phyloP scores from a whole-genome alignment of 179 eudicot genomes.

The Spergularia azorica region DNA sequence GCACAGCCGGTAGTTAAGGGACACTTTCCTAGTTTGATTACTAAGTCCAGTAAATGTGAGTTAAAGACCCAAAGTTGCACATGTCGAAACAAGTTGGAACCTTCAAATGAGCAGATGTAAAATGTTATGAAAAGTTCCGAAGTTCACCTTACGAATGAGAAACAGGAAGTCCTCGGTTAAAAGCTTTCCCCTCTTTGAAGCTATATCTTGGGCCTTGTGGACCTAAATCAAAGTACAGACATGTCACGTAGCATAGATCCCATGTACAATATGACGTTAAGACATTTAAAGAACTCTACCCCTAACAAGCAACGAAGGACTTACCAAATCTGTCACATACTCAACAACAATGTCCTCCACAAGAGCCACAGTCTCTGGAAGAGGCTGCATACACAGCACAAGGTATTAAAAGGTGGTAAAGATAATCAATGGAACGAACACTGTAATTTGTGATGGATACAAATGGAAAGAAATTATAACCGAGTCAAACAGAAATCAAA shows the following conservation, averaged over 20 bases:
- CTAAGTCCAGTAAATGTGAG: not conserved
- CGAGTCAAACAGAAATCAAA: not conserved
- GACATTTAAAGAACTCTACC: not conserved
- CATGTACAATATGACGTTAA: not conserved
- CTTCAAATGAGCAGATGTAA: not conserved
- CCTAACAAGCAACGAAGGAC: slow-evolving; percentile 11
- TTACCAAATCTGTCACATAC: slow-evolving; percentile 91
- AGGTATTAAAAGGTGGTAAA: not conserved
- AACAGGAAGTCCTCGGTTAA: slow-evolving; percentile 87
- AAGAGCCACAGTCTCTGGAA: slow-evolving; percentile 91
- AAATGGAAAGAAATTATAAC: not conserved
- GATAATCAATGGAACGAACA: not conserved
- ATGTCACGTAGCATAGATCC: not conserved
- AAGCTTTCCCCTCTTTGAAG: slow-evolving; percentile 87
- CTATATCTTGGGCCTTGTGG: slow-evolving; percentile 86
- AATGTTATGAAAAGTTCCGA: not conserved
- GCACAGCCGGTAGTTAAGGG: not conserved
- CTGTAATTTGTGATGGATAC: not conserved
- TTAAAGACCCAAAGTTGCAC: not conserved
- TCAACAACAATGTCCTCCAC: slow-evolving; percentile 96
- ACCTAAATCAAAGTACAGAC: slow-evolving; percentile 48
- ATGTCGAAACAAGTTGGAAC: not conserved
- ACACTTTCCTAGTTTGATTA: not conserved
- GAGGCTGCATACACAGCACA: slow-evolving; percentile 59
- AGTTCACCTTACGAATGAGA: slow-evolving; percentile 77